These are phyloP conservation scores for Takashimella koratensis DNA, from an alignment of 1,284 basidiomycete species.

Conservation along the genomic window DNA sequence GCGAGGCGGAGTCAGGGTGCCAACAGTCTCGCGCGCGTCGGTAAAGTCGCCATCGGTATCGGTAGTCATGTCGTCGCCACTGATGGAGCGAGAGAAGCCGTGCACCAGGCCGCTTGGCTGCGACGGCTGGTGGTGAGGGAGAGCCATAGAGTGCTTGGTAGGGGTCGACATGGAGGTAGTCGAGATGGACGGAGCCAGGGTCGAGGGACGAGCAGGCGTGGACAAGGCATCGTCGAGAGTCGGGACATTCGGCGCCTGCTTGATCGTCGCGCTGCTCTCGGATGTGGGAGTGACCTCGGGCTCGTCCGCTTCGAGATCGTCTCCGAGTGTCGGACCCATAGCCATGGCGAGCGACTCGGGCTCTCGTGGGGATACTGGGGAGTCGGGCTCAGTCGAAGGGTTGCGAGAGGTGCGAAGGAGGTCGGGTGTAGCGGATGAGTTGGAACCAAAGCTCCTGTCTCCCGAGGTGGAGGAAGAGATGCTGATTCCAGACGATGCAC, in stretches of 20 bases:
- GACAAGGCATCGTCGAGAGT: background rate
- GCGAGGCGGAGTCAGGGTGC: slow-evolving; percentile 60
- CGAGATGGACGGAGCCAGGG: slow-evolving; percentile 7
- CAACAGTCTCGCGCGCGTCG: slow-evolving; percentile 71
- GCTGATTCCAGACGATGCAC: slow-evolving; percentile 22
- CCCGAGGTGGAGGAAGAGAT: slow-evolving; percentile 13
- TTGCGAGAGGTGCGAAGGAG: slow-evolving; percentile 25
- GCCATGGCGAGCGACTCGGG: background rate
- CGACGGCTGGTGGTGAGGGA: slow-evolving; percentile 25
- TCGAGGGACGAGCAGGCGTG: slow-evolving; percentile 3
- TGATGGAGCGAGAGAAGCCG: slow-evolving; percentile 4
- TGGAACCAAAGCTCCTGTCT: slow-evolving; percentile 41
- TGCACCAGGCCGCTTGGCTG: slow-evolving; percentile 7
- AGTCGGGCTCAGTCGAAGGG: background rate
- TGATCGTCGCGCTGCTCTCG: slow-evolving; percentile 5
- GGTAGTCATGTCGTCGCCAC: slow-evolving; percentile 48
- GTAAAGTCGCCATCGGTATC: slow-evolving; percentile 71
- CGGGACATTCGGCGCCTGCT: slow-evolving; percentile 1
- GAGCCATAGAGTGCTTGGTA: slow-evolving; percentile 25
- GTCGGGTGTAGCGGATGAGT: slow-evolving; percentile 41
- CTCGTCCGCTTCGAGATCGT: slow-evolving; percentile 10
- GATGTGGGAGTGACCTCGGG: background rate
- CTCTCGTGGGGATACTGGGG: background rate
- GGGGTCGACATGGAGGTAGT: slow-evolving; percentile 26
- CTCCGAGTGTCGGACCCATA: slow-evolving; percentile 19